Evolutionary conservation across 441 rosid species (phyloP).

Genomic region (Breynia disticha): DNA sequence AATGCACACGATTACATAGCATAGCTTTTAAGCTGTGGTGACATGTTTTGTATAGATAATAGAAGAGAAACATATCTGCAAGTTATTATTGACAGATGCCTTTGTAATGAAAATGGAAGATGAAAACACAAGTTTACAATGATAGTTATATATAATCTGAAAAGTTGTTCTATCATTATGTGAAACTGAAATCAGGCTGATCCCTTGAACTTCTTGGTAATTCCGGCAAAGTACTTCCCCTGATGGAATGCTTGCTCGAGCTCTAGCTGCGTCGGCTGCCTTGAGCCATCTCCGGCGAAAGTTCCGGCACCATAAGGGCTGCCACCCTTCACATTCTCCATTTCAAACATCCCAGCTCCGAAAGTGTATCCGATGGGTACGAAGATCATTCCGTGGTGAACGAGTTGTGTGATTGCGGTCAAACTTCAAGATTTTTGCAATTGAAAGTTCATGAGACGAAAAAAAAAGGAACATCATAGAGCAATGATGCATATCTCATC

Average conservation of each 20-base stretch:
- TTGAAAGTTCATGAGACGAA: background rate
- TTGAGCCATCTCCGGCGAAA: constrained; percentile 78
- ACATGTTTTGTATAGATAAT: too few relatives aligned
- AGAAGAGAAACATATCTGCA: background rate
- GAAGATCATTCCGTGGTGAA: constrained; percentile 91
- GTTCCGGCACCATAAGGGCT: constrained; percentile 95
- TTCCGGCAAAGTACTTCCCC: constrained; percentile 80
- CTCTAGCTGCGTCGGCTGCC: constrained; percentile 81
- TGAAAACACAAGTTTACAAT: background rate
- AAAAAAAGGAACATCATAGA: too few relatives aligned
- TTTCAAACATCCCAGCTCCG: constrained; percentile 97
- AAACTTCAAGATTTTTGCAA: constrained; percentile 28
- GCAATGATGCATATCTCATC: too few relatives aligned
- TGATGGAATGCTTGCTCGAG: constrained; percentile 85
- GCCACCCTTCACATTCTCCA: constrained; percentile 92
- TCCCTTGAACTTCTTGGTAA: constrained; percentile 79
- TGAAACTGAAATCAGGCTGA: constrained; percentile 15
- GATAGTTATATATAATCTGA: background rate
- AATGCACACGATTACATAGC: too few relatives aligned
- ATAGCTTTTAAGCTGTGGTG: too few relatives aligned
- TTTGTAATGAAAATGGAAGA: background rate
- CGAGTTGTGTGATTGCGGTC: constrained; percentile 95
- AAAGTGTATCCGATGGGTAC: constrained; percentile 93
- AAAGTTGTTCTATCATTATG: background rate
- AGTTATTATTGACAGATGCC: background rate